Percentiles rank a stretch among this genome's conserved stretches.
Conservation (phyloP, 768 basidiomycete species). For the Rhizopogon sp. region DNA sequence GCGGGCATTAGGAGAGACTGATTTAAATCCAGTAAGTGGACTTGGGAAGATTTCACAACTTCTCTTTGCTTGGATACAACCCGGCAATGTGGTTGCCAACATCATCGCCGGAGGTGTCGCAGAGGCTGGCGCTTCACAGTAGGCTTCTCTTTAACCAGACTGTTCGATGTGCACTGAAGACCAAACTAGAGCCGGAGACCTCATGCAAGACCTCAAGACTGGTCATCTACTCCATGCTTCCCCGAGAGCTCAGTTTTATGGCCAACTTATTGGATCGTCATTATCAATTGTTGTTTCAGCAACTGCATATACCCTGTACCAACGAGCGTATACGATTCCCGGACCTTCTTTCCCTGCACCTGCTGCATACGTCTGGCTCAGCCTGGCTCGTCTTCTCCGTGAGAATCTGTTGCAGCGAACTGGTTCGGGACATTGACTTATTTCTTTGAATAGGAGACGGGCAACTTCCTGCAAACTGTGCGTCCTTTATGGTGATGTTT, state of each 20-base stretch:
- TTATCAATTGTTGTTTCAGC: conserved; percentile 87
- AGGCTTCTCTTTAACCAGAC: conserved; percentile 18
- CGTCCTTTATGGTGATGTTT: conserved; percentile 75
- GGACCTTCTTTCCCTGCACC: conserved; percentile 96
- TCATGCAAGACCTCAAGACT: conserved; percentile 99
- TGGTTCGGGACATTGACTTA: conserved; percentile 1
- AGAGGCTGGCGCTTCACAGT: conserved; percentile 94
- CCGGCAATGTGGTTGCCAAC: conserved; percentile 95
- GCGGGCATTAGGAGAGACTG: conserved; percentile 92
- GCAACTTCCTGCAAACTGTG: conserved; percentile 70
- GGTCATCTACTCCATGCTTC: conserved; percentile 91
- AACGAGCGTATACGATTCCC: conserved; percentile 81
- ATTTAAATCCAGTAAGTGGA: conserved; percentile 88
- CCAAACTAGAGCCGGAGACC: conserved; percentile 74
- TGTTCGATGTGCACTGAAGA: conserved; percentile 3
- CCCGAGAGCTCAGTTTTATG: conserved; percentile 91
- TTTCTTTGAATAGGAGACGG: conserved; percentile 58
- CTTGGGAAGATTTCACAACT: conserved; percentile 94
- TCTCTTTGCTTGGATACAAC: conserved; percentile 90
- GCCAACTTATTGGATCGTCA: conserved; percentile 86
- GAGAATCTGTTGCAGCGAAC: conserved; percentile 22
- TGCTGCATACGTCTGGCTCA: conserved; percentile 91
- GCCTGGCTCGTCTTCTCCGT: conserved; percentile 73
- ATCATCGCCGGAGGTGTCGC: conserved; percentile 97
- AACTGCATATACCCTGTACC: conserved; percentile 84